Evolutionary conservation across 139 green algal species (phyloP), one percentile per base, ranked within the genome.

Genomic region (Tetraselmis chui): DNA sequence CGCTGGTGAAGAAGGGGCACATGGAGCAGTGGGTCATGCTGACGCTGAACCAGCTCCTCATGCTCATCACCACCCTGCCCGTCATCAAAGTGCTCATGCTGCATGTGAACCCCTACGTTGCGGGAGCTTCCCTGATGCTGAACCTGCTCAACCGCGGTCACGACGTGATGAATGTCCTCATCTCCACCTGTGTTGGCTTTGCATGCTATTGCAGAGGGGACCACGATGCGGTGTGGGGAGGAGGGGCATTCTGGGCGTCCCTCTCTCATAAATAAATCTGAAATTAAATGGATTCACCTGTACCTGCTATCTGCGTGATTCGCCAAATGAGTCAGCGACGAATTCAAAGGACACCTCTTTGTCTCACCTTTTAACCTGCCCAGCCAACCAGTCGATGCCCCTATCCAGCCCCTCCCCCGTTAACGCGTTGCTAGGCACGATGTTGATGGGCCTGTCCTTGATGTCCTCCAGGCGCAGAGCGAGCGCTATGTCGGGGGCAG

Each of bases 381-480:
- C 86, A 32, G 86, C 86, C 30, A 97, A 85, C 93, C 93, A 97
- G 31, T 94, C 89, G 1, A 92, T 91, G 30, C 92, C 93, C 31
- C 85, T 84, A 29, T 93, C 89, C 76, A 97, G 29, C 0, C 92
- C 92, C 78, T 95, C 90, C 0, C 91, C 93, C n/a, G 89, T 92
- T 0, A 95, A 81, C n/a, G 88, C 93, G 76, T 95, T 95, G 75
- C 79, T 92, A 30, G 90, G 84, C 23, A 94, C 83, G 32, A 97
- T 97, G 83, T 97, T 89, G 92, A 92, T 95, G 1, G 92, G 90
- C 2, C 86, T 83, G 77, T 94, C 88, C 59, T 90, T 87, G 85
- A 95, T 96, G 27, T 92, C 84, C 1, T 94, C 87, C 58, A 96
- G 83, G 24, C 83, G 76, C 11, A 95, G 82, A 1, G 84, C 88